phyloP scores from a whole-genome alignment of 352 stramenopile genomes.

The Thraustotheca clavata region DNA sequence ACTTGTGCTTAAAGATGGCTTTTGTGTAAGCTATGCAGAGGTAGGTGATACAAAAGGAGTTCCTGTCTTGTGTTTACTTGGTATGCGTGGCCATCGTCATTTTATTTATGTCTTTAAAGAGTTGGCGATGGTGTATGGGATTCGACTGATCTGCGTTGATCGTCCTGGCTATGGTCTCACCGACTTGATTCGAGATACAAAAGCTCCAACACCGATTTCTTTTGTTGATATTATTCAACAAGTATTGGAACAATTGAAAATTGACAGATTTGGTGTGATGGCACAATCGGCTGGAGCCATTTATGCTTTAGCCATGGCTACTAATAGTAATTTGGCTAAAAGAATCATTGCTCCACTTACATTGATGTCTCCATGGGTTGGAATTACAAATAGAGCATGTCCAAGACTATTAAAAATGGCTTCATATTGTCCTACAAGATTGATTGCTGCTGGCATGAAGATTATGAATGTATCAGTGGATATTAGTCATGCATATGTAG shows the following conservation, averaged over 20 bases:
- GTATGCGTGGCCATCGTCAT: conserved; percentile 19
- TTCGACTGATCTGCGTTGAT: conserved; percentile 20
- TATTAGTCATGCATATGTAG: neutral
- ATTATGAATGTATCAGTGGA: conserved; percentile 13
- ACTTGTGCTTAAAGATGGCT: conserved; percentile 2
- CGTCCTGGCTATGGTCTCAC: conserved; percentile 16
- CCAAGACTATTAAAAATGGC: conserved; percentile 9
- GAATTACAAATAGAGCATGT: conserved; percentile 1
- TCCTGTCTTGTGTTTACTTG: conserved; percentile 15
- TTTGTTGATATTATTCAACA: conserved; percentile 19
- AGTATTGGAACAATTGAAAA: conserved; percentile 2
- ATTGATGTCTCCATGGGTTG: conserved; percentile 15
- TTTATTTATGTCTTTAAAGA: conserved; percentile 19
- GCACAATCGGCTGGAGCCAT: conserved; percentile 18
- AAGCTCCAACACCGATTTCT: conserved; percentile 1
- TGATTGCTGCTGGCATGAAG: conserved; percentile 16
- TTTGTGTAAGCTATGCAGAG: conserved; percentile 16
- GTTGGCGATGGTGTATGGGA: neutral
- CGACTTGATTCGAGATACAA: neutral
- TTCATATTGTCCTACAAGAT: conserved; percentile 11
- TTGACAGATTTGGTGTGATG: conserved; percentile 15
- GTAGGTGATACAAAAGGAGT: conserved; percentile 9
- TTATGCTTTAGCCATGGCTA: conserved; percentile 13
- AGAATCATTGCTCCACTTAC: conserved; percentile 6
- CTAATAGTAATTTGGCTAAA: neutral